These are phyloP conservation scores for Mycosphaerella arachidis DNA, from an alignment of 2,329 filamentous ascomycete genomes.

Conservation along the genomic window DNA sequence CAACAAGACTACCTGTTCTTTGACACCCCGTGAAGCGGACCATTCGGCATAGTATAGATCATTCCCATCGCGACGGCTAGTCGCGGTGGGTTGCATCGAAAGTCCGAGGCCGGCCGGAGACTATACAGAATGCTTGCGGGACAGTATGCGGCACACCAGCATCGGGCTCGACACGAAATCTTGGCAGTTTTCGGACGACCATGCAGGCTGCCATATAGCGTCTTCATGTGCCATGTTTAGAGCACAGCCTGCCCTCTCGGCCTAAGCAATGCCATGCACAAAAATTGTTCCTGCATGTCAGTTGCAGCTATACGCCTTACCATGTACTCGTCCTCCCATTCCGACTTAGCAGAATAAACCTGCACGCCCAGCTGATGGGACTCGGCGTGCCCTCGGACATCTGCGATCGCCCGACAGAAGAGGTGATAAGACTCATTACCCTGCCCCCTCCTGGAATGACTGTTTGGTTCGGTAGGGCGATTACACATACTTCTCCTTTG, in stretches of 20 bases:
- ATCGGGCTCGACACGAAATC: too few species aligned
- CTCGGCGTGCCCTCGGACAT: neutral
- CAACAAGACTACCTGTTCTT: neutral
- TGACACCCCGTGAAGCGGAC: neutral
- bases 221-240: neutral
- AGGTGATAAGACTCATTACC: neutral
- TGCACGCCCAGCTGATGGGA: neutral
- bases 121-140: neutral
- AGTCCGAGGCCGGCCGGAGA: neutral
- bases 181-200: too few species aligned
- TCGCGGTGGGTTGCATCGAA: neutral
- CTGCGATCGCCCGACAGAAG: neutral
- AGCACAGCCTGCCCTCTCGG: neutral
- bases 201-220: neutral
- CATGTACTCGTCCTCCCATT: neutral
- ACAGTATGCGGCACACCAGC: neutral
- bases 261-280: neutral
- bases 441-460: neutral
- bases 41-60: neutral
- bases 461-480: neutral
- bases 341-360: neutral
- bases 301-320: neutral
- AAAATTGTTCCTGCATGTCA: neutral
- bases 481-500: neutral
- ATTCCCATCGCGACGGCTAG: neutral